These are phyloP conservation scores for Kodamaea derodonti DNA, from an alignment of 1,139 yeast genomes.

Conservation along the genomic window DNA sequence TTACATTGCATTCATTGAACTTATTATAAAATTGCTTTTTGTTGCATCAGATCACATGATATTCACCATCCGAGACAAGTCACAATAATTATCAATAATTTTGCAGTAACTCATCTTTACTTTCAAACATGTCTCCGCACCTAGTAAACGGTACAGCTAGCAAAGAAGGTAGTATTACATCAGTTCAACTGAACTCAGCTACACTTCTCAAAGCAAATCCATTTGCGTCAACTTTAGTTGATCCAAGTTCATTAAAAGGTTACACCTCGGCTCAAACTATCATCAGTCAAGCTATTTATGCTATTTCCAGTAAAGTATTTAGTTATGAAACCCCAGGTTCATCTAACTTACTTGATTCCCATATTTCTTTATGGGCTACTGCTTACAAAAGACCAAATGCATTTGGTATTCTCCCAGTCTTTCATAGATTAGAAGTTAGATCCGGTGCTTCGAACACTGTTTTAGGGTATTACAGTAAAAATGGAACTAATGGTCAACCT, in stretches of 20 bases:
- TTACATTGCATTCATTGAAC: no score
- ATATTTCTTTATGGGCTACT: slow-evolving; percentile 58
- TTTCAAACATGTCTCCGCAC: slow-evolving; percentile 1
- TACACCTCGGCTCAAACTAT: slow-evolving; percentile 64
- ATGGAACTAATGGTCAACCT: slow-evolving; percentile 38
- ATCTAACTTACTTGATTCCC: slow-evolving; percentile 56
- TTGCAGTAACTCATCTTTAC: not conserved
- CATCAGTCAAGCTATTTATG: slow-evolving; percentile 63
- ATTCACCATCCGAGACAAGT: no score
- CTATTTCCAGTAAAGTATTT: slow-evolving; percentile 62
- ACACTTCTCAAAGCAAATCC: slow-evolving; percentile 29
- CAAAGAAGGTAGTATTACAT: not conserved
- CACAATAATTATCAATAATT: not conserved
- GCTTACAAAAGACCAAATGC: slow-evolving; percentile 51
- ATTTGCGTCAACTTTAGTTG: slow-evolving; percentile 52
- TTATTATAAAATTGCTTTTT: not conserved
- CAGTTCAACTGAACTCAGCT: slow-evolving; percentile 1
- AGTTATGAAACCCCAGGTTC: slow-evolving; percentile 66
- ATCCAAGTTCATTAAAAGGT: slow-evolving; percentile 50
- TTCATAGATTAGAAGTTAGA: slow-evolving; percentile 67
- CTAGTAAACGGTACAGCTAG: not conserved
- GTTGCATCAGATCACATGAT: not conserved
- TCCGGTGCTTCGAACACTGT: slow-evolving; percentile 82
- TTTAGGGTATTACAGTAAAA: slow-evolving; percentile 59
- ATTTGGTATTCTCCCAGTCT: slow-evolving; percentile 52